These are phyloP conservation scores for Moricandia moricandioides DNA, from an alignment of 345 rosid species.

Conservation along the genomic window DNA sequence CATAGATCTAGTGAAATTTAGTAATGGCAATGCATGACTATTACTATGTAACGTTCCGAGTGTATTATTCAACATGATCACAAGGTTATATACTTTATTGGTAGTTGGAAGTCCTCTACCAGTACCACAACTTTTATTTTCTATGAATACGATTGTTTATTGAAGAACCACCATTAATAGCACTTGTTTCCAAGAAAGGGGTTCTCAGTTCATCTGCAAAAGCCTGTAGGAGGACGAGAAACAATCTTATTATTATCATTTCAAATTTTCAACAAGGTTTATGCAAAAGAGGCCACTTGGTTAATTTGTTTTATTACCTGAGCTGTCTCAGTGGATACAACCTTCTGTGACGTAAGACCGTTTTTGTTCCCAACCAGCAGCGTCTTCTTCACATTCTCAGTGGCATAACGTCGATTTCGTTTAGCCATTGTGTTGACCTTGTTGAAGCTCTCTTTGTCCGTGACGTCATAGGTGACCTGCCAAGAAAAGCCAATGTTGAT, in stretches of 20 bases:
- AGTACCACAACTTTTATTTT: too few species aligned
- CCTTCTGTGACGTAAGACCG: too few species aligned
- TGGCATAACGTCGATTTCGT: conserved; percentile 77
- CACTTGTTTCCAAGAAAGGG: too few species aligned
- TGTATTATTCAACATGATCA: background rate
- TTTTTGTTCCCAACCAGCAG: too few species aligned
- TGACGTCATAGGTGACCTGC: conserved; percentile 77
- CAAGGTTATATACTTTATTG: background rate
- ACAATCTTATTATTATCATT: background rate
- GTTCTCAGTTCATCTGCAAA: conserved; percentile 53
- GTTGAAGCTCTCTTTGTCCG: conserved; percentile 84
- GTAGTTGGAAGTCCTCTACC: background rate
- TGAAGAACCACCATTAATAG: too few species aligned
- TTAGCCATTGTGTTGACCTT: conserved; percentile 80
- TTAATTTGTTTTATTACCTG: too few species aligned
- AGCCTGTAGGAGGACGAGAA: conserved; percentile 40
- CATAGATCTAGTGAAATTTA: background rate
- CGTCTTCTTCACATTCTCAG: conserved; percentile 68
- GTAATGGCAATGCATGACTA: background rate
- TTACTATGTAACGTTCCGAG: too few species aligned
- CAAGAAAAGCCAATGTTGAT: background rate
- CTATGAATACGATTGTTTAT: too few species aligned
- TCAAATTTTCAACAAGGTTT: background rate
- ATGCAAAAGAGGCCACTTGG: background rate
- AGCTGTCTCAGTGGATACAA: too few species aligned